Evolutionary conservation across 352 stramenopile species (phyloP).

Genomic region (Globisporangium solare): DNA sequence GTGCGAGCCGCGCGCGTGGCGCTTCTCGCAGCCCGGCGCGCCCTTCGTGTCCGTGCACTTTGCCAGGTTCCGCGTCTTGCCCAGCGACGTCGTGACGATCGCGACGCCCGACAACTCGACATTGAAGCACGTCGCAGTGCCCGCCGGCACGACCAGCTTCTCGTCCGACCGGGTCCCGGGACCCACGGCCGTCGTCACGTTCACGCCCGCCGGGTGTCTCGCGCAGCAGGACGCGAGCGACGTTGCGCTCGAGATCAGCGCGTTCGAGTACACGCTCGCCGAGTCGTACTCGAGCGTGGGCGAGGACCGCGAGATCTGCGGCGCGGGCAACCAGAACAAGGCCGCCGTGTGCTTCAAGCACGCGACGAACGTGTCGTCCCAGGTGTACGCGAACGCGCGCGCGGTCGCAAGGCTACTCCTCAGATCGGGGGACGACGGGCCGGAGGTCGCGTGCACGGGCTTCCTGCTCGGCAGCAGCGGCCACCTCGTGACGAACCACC

Average conservation of each 20-base stretch:
- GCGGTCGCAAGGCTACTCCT: conserved; percentile 36
- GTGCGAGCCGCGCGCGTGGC: conserved; percentile 18
- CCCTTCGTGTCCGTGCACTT: conserved; percentile 46
- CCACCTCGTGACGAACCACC: conserved; percentile 45
- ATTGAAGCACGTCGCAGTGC: conserved; percentile 14
- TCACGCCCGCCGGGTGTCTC: conserved; percentile 15
- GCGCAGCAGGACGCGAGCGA: background rate
- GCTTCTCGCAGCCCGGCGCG: conserved; percentile 20
- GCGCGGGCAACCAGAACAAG: conserved; percentile 27
- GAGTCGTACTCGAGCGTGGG: conserved; percentile 12
- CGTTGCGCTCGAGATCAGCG: conserved; percentile 28
- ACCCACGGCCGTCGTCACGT: conserved; percentile 24
- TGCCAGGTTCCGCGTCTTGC: conserved; percentile 24
- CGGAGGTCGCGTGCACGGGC: conserved; percentile 30
- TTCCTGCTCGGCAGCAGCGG: conserved; percentile 39
- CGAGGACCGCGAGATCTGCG: conserved; percentile 23
- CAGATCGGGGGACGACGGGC: conserved; percentile 11
- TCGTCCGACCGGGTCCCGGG: conserved; percentile 24
- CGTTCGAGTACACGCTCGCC: conserved; percentile 22
- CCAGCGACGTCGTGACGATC: conserved; percentile 25
- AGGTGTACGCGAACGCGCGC: conserved; percentile 21
- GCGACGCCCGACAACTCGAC: conserved; percentile 16
- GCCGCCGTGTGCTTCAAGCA: conserved; percentile 30
- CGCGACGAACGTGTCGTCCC: conserved; percentile 12
- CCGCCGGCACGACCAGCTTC: conserved; percentile 23